These are phyloP conservation scores for Neophaeococcomyces aloes DNA, from an alignment of 2,329 filamentous ascomycete genomes.

Conservation along the genomic window DNA sequence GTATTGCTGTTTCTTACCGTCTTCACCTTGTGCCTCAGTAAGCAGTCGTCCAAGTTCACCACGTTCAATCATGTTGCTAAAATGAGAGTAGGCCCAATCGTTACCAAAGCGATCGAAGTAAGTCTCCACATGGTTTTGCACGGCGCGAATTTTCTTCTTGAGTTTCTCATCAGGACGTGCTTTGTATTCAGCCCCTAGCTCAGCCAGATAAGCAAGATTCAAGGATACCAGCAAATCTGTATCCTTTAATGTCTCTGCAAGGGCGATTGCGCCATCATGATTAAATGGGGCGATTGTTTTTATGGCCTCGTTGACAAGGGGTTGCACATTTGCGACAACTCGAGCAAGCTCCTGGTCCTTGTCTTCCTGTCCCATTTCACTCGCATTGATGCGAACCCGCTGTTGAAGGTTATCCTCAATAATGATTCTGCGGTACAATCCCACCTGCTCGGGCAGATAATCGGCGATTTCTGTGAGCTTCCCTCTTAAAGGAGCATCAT, in stretches of 20 bases:
- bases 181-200: constrained; percentile 12
- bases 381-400: constrained; percentile 9
- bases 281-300: constrained; percentile 16
- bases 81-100: constrained; percentile 57
- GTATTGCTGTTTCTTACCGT: constrained; percentile 50
- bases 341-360: constrained; percentile 12
- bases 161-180: constrained; percentile 14
- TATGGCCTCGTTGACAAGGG: constrained; percentile 11
- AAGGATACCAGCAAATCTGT: constrained; percentile 50
- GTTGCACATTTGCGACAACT: constrained; percentile 11
- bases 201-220: constrained; percentile 15
- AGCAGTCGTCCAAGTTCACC: constrained; percentile 59
- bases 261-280: constrained; percentile 38
- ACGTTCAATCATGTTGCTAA: constrained; percentile 62
- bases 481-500: constrained; percentile 17
- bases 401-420: constrained; percentile 16
- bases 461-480: constrained; percentile 15
- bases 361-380: constrained; percentile 12
- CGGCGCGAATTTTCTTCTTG: constrained; percentile 25
- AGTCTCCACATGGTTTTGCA: constrained; percentile 31
- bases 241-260: constrained; percentile 54
- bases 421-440: constrained; percentile 16
- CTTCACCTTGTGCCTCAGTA: constrained; percentile 43
- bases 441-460: constrained; percentile 14
- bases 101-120: constrained; percentile 44